A percentile compares a stretch with the other conserved stretches of the same genome.
phyloP scores from a whole-genome alignment of 441 rosid genomes.

The Gossypium laxum region DNA sequence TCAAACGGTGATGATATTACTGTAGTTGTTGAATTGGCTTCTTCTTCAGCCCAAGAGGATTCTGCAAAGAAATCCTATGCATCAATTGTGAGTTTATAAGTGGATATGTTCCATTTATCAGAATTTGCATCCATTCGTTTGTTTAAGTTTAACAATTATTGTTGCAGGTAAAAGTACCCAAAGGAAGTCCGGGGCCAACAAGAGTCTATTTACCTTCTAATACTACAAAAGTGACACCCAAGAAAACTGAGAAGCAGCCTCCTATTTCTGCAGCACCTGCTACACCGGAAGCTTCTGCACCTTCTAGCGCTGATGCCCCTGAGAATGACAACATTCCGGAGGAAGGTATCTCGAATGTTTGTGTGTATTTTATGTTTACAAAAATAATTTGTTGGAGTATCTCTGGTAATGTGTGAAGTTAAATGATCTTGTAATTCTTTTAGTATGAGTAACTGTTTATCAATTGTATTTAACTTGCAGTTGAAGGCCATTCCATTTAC shows the following conservation, averaged over 20 bases:
- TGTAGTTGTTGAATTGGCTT: constrained; percentile 27
- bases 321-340: constrained; percentile 27
- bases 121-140: constrained; percentile 10
- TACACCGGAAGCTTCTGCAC: constrained; percentile 27
- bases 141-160: constrained; percentile 9
- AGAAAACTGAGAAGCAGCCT: constrained; percentile 24
- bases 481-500: constrained; percentile 47
- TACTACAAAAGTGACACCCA: constrained; percentile 20
- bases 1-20: constrained; percentile 28
- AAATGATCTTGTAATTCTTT: not conserved
- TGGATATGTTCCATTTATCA: constrained; percentile 7
- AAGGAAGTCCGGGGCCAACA: constrained; percentile 28
- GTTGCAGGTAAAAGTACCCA: constrained; percentile 42
- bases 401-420: not conserved
- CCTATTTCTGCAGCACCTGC: constrained; percentile 20
- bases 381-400: not conserved
- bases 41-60: constrained; percentile 35
- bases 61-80: constrained; percentile 54
- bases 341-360: constrained; percentile 32
- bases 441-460: not conserved
- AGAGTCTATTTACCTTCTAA: constrained; percentile 37
- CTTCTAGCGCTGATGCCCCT: constrained; percentile 19
- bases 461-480: constrained; percentile 24
- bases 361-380: not conserved
- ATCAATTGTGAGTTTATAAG: constrained; percentile 47